A percentile compares a stretch with the other conserved stretches of the same genome.
Evolutionary conservation across 1,284 basidiomycete genomes (phyloP).

Genomic region (Tilletia setariae): DNA sequence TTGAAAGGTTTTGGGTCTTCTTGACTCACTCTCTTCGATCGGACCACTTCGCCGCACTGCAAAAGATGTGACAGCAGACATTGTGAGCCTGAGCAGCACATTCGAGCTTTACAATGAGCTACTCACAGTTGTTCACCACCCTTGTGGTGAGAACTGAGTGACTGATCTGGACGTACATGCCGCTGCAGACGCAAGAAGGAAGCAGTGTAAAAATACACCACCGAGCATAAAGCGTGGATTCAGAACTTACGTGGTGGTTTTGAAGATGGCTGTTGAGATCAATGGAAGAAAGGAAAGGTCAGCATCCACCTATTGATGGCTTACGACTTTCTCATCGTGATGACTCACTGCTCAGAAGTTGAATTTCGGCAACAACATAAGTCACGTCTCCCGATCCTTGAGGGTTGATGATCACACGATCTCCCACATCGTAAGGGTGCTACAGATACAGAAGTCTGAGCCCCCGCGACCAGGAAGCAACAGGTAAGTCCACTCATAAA

Average conservation of each 20-base stretch:
- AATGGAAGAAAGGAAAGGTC: background rate
- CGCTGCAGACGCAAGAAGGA: constrained; percentile 10
- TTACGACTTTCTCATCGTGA: too few species aligned
- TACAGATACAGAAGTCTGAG: background rate
- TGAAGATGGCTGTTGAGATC: constrained; percentile 60
- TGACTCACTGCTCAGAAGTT: constrained; percentile 58
- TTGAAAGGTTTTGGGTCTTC: too few species aligned
- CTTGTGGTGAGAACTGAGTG: constrained; percentile 40
- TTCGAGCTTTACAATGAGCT: constrained; percentile 54
- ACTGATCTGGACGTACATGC: constrained; percentile 33
- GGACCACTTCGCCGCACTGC: constrained; percentile 64
- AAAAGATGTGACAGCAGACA: too few species aligned
- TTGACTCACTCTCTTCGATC: constrained; percentile 65
- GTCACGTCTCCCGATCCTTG: background rate
- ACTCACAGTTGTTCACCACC: constrained; percentile 40
- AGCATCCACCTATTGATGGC: too few species aligned
- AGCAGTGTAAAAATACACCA: constrained; percentile 16
- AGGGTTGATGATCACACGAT: constrained; percentile 64
- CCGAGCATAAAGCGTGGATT: background rate
- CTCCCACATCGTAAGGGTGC: constrained; percentile 82
- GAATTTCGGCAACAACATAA: constrained; percentile 36
- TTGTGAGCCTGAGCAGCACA: constrained; percentile 61
- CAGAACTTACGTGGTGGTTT: constrained; percentile 23
- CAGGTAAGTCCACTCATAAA: background rate
- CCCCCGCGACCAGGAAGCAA: background rate